Evolutionary conservation across 2,329 filamentous ascomycete species (phyloP), one percentile per base, ranked within the genome.

Genomic region (Colletotrichum lupini): DNA sequence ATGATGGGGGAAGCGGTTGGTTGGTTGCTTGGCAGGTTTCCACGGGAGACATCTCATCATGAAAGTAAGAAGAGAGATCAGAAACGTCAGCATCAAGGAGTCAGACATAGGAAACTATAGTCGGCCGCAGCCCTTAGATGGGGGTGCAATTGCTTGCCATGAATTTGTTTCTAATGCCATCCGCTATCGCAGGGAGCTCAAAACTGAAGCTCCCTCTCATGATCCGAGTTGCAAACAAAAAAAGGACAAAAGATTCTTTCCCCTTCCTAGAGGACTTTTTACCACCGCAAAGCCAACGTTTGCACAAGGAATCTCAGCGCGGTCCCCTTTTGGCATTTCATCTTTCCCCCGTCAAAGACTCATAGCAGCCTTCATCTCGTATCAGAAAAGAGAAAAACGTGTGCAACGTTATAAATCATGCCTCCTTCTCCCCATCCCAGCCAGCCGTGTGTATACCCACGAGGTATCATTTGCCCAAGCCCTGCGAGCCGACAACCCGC

Each of bases 81-180:
- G 42, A 19, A 49, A 19, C 6, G 16, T 8, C 16, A n/a, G 6
- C 6, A 49, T 49, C 3, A 16, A 6, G 16, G 5, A 16, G 16
- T 16, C 6, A 19, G 37, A 42, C 37, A 42, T 5, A 11, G 32
- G 6, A 19, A 59, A 32, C 11, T 24, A 2, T 5, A 5, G 37
- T 3, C 12, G 37, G 22, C 42, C 24, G 7, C 5, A n/a, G 30
- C 49, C 32, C 8, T 37, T 9, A 24, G 22, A 67, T 28, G 49
- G 26, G 37, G n/a, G 24, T 58, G 67, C 71, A 73, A 70, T 73
- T 66, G 71, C 71, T 73, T 73, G 71, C 71, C 60, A 66, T 61
- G 59, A 42, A 56, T 49, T 30, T 58, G 28, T 59, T 73, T 62
- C 62, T 64, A 49, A 32, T 63, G 46, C 32, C 46, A 42, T 32